Percentiles rank a stretch among this genome's conserved stretches.
phyloP scores from a whole-genome alignment of 139 green algal species.

The Closterium sp. region DNA sequence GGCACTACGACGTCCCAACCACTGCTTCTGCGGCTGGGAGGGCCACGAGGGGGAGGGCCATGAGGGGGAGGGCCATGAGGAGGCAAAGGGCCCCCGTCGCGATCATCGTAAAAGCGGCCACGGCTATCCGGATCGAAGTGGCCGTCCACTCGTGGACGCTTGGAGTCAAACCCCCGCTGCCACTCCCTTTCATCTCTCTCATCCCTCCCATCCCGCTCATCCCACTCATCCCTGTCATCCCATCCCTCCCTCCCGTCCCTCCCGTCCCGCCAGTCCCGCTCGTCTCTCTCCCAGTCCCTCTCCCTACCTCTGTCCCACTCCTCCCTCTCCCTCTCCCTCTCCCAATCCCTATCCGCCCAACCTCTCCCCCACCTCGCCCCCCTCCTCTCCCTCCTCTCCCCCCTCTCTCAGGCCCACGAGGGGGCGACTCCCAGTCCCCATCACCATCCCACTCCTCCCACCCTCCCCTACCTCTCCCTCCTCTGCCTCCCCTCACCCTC shows the following conservation, averaged over 20 bases:
- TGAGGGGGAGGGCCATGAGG: not conserved
- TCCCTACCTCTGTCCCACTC: not conserved
- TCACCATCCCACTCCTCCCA: not conserved
- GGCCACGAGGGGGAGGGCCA: no score
- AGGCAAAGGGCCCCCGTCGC: not conserved
- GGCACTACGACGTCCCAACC: not conserved
- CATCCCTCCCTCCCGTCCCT: not conserved
- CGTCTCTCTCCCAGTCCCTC: not conserved
- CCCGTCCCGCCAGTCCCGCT: not conserved
- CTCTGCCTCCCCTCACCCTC: not conserved
- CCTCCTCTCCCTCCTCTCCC: not conserved
- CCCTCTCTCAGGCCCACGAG: not conserved
- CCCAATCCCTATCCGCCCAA: not conserved
- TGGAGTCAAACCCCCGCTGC: not conserved
- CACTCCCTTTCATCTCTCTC: not conserved
- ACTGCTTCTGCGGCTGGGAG: not conserved
- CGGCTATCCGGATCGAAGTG: not conserved
- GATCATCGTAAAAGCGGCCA: not conserved
- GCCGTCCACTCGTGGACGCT: not conserved
- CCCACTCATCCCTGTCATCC: not conserved
- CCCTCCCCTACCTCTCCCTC: not conserved
- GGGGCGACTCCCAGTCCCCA: not conserved
- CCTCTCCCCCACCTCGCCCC: not conserved
- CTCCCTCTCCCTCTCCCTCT: not conserved
- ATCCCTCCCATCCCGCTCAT: not conserved